Evolutionary conservation across 169 alveolate species (phyloP), one percentile per base, ranked within the genome.

Genomic region (Plasmodium billcollinsi): DNA sequence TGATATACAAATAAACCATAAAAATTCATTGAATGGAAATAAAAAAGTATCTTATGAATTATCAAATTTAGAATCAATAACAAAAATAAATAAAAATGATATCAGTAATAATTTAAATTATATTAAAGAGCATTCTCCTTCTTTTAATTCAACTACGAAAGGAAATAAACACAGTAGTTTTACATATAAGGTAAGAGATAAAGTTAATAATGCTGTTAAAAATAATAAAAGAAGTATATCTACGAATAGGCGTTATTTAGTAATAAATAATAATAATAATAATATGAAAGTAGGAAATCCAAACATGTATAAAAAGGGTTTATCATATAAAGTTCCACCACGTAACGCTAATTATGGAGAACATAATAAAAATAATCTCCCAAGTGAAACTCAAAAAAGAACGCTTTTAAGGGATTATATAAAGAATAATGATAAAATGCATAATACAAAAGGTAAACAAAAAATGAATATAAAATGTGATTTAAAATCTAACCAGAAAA

Each of bases 71-170:
- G 72, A 78, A 18, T 54, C 26, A 78, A 63, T 63, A 47, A 49
- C 76, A 65, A 63, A 26, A 70, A 76, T 65, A 12, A 24, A 70
- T 20, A 50, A 65, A 69, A 65, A 76, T 24, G 49, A 65, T 24
- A 24, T 63, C 2, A 65, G 3, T 9, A 61, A 59, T 52, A 14
- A 43, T 14, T 47, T 65, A 4, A 43, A 20, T 29, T 12, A 66
- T 21, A 69, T 29, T 12, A 63, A 62, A 20, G 49, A 26, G 24
- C 58, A 65, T 6, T 65, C 65, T 21, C 24, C 26, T 21, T 66
- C 21, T 33, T 8, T 29, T 26, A 65, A 14, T 50, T 65, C 29
- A 26, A 18, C 59, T 24, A 66, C 49, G 33, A 76, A 58, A 39
- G 50, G 71, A 20, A 58, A 15, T 26, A 54, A 63, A n/a, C 39